These are phyloP conservation scores for Auxenochlorella pyrenoidosa DNA, from an alignment of 139 green algal species.

Conservation along the genomic window DNA sequence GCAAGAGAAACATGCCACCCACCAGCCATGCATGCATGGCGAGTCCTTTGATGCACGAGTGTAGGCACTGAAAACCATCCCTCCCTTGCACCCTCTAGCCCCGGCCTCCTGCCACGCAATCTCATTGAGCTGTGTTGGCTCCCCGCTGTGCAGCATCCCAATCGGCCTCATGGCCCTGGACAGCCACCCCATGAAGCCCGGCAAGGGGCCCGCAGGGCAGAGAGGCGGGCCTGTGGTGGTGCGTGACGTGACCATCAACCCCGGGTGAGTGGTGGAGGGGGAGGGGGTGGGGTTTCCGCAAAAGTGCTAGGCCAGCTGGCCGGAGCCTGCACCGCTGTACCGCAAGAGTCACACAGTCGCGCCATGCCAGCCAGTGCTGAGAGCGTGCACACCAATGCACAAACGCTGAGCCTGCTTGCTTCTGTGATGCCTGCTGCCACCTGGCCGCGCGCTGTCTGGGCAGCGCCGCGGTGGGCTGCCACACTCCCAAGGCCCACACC, in stretches of 20 bases:
- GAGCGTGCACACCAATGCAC: too few relatives aligned
- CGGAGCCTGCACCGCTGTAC: too few relatives aligned
- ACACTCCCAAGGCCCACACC: too few relatives aligned
- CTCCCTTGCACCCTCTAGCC: neutral
- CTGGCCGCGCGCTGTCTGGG: too few relatives aligned
- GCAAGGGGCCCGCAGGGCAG: conserved; percentile 85
- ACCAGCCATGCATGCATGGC: neutral
- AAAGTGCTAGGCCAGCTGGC: too few relatives aligned
- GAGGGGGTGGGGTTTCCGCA: too few relatives aligned
- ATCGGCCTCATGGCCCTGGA: conserved; percentile 80
- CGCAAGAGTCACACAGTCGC: too few relatives aligned
- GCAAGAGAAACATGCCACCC: conserved; percentile 48
- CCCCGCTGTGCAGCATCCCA: neutral
- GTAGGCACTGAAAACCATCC: neutral
- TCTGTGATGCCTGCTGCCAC: too few relatives aligned
- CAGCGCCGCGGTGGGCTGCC: too few relatives aligned
- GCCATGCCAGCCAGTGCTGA: too few relatives aligned
- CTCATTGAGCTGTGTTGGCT: neutral
- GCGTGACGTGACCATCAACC: conserved; percentile 68
- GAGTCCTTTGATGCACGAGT: neutral
- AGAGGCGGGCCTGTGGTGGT: conserved; percentile 80
- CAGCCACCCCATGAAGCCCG: conserved; percentile 88
- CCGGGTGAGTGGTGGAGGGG: conserved; percentile 47
- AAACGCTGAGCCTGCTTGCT: too few relatives aligned
- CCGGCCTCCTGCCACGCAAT: too few relatives aligned